phyloP scores from a whole-genome alignment of 1,139 yeast species.

The Diutina ranongensis region DNA sequence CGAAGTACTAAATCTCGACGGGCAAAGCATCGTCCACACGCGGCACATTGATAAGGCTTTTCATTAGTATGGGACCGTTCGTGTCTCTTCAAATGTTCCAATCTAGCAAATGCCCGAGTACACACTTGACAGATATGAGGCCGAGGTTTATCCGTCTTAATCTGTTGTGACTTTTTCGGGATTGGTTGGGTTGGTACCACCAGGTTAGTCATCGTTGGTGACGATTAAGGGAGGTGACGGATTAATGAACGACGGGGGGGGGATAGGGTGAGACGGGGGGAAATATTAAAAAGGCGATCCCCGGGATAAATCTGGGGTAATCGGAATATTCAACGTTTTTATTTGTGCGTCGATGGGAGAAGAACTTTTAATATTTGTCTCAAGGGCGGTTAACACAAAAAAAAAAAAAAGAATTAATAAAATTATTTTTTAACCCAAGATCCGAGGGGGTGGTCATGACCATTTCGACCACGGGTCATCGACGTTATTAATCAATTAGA shows the following conservation, averaged over 20 bases:
- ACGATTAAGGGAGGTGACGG: no score
- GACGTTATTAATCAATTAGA: no score
- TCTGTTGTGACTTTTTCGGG: conserved; percentile 74
- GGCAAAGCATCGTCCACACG: conserved; percentile 40
- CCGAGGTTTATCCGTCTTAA: conserved; percentile 53
- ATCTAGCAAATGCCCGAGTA: conserved; percentile 22
- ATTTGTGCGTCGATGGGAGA: background rate
- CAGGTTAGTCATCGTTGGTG: background rate
- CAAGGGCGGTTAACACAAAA: no score
- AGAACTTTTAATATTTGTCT: background rate
- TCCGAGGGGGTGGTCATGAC: no score
- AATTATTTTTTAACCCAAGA: background rate
- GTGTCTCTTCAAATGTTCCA: conserved; percentile 23
- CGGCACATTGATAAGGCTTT: conserved; percentile 34
- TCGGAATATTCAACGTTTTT: background rate
- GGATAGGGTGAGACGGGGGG: no score
- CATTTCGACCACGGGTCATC: no score
- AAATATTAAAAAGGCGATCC: no score
- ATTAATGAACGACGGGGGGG: no score
- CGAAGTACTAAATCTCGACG: conserved; percentile 36
- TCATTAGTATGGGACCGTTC: conserved; percentile 25
- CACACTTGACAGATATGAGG: conserved; percentile 21
- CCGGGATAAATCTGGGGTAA: background rate
- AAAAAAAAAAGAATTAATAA: no score
- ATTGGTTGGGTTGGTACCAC: conserved; percentile 44